Base-by-base conservation (phyloP, 805 yeast species). In the Candida nitratophila region DNA sequence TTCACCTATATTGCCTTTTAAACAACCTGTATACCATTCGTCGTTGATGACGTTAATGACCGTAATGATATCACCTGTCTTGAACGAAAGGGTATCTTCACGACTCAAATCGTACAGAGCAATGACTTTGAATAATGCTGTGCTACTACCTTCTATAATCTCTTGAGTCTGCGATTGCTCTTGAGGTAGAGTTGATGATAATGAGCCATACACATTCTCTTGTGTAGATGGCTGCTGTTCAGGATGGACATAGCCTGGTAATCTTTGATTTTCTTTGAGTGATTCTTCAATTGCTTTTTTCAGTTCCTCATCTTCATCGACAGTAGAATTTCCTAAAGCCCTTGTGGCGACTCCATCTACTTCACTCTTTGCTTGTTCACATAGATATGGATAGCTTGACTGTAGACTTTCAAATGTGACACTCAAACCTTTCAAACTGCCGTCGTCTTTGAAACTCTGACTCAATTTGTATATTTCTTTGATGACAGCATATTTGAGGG, bases 21-120 rank as follows among this genome's bases (percentile, higher is more conserved):
- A 65, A 6, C 91, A 77, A 15, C 99, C 99, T 51, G 87, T 75
- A 83, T 96, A 86, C 99, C 99, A 91, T 57, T 91, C 98, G 49
- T 86, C 74, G 60, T 89, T 90, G 6, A 86, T 95, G 15, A 83
- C 74, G 54, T 90, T 98, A 31, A 90, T 70, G 1, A 93, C 96
- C 1, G 83, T 82, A 40, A 91, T 90, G 14, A 87, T 70, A 58
- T 91, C 98, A 35, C 96, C 97, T 55, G 81, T 81, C 41, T 80
- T 71, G 65, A 93, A 91, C 1, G 95, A 81, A 37, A 91, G 71
- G 51, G 93, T 97, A 48, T 90, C 96, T 2, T 83, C 83, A 55
- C 89, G 97, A 37, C 76, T 71, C 2, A 95, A 78, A 4, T 74
- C 68, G 33, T 87, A 93, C 41, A 93, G 66, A 0, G 98, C 97